Evolutionary conservation across 148 eudicot species (phyloP), one percentile per base, ranked within the genome.

Genomic region (Camellia granthamiana): DNA sequence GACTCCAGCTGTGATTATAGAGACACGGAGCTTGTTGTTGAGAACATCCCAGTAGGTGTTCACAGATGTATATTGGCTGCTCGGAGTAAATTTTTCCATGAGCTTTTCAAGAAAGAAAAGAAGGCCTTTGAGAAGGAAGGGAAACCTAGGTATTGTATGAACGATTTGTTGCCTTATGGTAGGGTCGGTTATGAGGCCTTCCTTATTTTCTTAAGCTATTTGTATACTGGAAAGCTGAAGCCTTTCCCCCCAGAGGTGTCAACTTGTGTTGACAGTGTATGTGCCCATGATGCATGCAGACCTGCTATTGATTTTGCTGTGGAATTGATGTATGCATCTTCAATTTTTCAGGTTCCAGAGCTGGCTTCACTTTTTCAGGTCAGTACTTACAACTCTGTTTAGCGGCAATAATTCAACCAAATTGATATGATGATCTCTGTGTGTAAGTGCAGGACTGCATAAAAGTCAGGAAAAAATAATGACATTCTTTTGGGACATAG

Each of bases 321-420:
- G 9, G 85, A 89, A 58, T 75, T 89, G 80, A 89, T 83, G 85
- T 89, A 86, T 85, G 89, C 89, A 3, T 86, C 91, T n/a, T 72
- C 85, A 3, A 56, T 81, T 58, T 89, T 89, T 75, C 86, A 83
- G 76, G 79, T 89, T 49, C 76, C 87, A 4, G 91, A 89, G 82
- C 79, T 89, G 79, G 89, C 86, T 68, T 83, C 88, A n/a, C 85
- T 89, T 73, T 86, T 83, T 74, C 89, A 86, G 91, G 91, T 82
- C 54, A 63, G 19, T 83, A 70, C 38, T 44, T 16, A 58, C 11
- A 6, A 19, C 51, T 47, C 38, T 69, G 14, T 15, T 14, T 63
- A 2, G 5, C 52, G 7, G 52, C 21, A 74, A 6, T 38, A 58
- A 9, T 58, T 74, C 23, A 23, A 11, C 0, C 55, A 71, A 72